Percentiles rank a stretch among this genome's conserved stretches.
Evolutionary conservation across 2,329 filamentous ascomycete species (phyloP).

Genomic region (Sporothrix schenckii): DNA sequence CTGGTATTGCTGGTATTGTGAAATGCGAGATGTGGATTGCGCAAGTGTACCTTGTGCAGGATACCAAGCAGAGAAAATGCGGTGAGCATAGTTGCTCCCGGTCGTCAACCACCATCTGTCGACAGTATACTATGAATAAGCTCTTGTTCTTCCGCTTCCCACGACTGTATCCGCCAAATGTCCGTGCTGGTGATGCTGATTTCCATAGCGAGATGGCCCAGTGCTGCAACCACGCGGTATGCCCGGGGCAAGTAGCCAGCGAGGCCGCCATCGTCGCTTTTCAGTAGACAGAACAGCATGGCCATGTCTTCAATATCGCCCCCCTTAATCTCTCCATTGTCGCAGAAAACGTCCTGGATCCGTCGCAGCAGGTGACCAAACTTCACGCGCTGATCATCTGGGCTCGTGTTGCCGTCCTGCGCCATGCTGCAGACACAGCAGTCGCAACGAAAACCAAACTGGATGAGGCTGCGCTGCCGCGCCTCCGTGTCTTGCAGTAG

Average conservation of each 20-base stretch:
- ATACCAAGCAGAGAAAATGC: not conserved
- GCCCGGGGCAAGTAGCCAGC: conserved; percentile 6
- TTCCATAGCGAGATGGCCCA: not conserved
- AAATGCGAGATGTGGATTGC: not conserved
- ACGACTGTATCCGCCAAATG: not conserved
- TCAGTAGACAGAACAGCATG: not conserved
- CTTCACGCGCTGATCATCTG: not conserved
- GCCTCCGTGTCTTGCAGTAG: conserved; percentile 10
- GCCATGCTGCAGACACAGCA: not conserved
- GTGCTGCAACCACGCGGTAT: not conserved
- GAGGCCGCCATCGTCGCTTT: not conserved
- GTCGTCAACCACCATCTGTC: not conserved
- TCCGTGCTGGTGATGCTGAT: not conserved
- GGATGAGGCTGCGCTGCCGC: not conserved
- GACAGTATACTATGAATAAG: not conserved
- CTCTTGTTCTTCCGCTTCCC: not conserved
- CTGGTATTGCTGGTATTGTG: not conserved
- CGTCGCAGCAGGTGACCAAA: not conserved
- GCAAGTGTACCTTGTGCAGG: not conserved
- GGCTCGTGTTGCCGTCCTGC: not conserved
- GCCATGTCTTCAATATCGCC: not conserved
- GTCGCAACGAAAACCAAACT: conserved; percentile 10
- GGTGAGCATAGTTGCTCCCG: not conserved
- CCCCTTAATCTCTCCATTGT: too few relatives aligned
- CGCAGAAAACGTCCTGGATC: not conserved